Conservation (phyloP, 169 alveolate genomes). For the Theileria sp. region DNA sequence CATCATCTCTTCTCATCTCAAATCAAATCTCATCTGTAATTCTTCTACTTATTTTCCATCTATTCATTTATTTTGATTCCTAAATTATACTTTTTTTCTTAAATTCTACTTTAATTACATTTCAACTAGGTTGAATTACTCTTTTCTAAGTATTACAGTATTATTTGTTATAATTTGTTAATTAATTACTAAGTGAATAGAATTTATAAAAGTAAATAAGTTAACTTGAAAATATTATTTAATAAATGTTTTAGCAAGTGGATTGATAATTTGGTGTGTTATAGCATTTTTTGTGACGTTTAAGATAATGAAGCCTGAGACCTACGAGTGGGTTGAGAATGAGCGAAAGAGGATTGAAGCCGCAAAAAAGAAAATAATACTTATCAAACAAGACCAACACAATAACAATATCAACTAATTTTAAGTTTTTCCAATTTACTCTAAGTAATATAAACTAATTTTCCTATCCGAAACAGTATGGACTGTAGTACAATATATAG, state of each 20-base stretch:
- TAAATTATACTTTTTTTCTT: neutral
- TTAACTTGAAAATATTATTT: neutral
- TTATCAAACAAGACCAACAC: conserved; percentile 39
- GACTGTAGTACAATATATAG: too few species aligned
- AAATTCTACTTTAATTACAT: neutral
- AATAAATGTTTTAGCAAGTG: conserved; percentile 52
- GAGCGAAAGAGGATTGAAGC: conserved; percentile 74
- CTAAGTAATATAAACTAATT: neutral
- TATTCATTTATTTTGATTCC: neutral
- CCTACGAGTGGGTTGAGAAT: conserved; percentile 76
- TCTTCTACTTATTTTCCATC: conserved; percentile 1
- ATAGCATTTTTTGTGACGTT: conserved; percentile 70
- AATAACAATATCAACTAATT: neutral
- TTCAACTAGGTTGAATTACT: neutral
- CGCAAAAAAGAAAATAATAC: conserved; percentile 69
- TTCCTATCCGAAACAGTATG: neutral
- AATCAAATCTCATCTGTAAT: conserved; percentile 58
- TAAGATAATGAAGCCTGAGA: conserved; percentile 73
- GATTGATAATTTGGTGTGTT: conserved; percentile 70
- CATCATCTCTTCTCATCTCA: conserved; percentile 64
- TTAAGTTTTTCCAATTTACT: neutral
- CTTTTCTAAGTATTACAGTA: neutral
- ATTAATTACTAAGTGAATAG: neutral
- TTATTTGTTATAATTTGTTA: neutral
- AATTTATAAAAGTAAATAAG: neutral